Conservation (phyloP, 352 stramenopile genomes). For the Pythium apleroticum region DNA sequence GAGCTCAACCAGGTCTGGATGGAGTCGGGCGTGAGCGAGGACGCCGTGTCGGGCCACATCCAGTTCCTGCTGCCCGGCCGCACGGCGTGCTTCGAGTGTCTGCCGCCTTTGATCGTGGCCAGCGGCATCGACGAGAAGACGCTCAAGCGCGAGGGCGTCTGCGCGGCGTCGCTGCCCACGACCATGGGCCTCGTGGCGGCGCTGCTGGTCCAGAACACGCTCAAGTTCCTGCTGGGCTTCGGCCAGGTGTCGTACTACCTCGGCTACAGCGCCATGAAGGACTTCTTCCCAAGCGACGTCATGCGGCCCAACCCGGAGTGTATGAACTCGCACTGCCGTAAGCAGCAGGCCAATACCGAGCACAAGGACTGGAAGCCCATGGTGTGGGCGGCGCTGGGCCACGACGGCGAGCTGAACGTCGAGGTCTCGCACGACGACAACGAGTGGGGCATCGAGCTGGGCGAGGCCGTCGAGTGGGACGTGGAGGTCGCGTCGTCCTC, state of each 20-base stretch:
- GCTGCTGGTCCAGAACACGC: slow-evolving; percentile 85
- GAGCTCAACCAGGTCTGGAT: slow-evolving; percentile 88
- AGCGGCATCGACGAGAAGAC: slow-evolving; percentile 85
- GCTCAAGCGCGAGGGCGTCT: slow-evolving; percentile 88
- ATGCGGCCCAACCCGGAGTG: slow-evolving; percentile 87
- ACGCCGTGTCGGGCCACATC: slow-evolving; percentile 89
- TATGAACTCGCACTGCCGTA: slow-evolving; percentile 70
- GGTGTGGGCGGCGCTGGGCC: slow-evolving; percentile 60
- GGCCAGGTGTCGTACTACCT: slow-evolving; percentile 88
- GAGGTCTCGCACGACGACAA: slow-evolving; percentile 73
- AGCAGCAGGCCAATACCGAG: slow-evolving; percentile 53
- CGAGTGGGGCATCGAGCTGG: slow-evolving; percentile 87
- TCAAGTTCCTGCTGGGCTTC: slow-evolving; percentile 87
- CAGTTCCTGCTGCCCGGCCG: slow-evolving; percentile 83
- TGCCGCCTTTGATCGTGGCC: slow-evolving; percentile 85
- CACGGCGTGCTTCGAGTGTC: slow-evolving; percentile 89
- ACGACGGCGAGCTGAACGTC: slow-evolving; percentile 47
- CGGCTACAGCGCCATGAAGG: slow-evolving; percentile 85
- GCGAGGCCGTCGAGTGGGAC: slow-evolving; percentile 29
- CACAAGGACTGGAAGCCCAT: slow-evolving; percentile 66
- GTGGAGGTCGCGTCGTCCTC: slow-evolving; percentile 14
- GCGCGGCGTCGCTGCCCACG: slow-evolving; percentile 84
- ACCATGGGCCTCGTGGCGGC: slow-evolving; percentile 89
- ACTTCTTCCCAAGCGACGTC: slow-evolving; percentile 84
- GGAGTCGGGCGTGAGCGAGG: slow-evolving; percentile 90